Conservation (phyloP, 257 asterid species). For the Hygrophila difformis region DNA sequence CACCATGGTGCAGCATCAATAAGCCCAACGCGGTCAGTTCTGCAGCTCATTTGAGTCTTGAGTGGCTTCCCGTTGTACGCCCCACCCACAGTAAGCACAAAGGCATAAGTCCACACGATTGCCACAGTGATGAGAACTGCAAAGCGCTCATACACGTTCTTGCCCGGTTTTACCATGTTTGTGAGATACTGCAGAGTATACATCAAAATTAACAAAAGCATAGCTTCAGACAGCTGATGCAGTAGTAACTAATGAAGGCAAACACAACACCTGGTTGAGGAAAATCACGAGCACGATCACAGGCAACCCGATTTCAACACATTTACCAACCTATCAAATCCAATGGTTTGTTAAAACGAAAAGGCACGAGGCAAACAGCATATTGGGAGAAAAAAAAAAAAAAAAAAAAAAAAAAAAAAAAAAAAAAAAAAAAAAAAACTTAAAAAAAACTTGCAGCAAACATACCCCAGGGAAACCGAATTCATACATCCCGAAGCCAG, state of each 20-base stretch:
- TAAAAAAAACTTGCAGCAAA: too few relatives aligned
- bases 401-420: too few relatives aligned
- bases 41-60: constrained; percentile 53
- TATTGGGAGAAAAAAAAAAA: background rate
- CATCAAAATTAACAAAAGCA: background rate
- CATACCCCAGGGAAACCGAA: constrained; percentile 88
- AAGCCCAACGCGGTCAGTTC: constrained; percentile 78
- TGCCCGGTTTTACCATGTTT: constrained; percentile 45
- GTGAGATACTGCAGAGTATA: constrained; percentile 50
- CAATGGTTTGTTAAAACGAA: background rate
- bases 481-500: constrained; percentile 83
- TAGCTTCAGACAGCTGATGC: too few relatives aligned
- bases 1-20: constrained; percentile 67
- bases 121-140: constrained; percentile 53
- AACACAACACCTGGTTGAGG: constrained; percentile 57
- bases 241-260: too few relatives aligned
- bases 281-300: constrained; percentile 64
- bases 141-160: constrained; percentile 51
- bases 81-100: constrained; percentile 61
- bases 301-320: constrained; percentile 86
- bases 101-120: constrained; percentile 70
- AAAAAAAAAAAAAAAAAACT: too few relatives aligned
- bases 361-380: background rate
- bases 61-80: constrained; percentile 43
- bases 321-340: constrained; percentile 59